Conservation (phyloP, 169 alveolate species). For the Cryptosporidium parvum region DNA sequence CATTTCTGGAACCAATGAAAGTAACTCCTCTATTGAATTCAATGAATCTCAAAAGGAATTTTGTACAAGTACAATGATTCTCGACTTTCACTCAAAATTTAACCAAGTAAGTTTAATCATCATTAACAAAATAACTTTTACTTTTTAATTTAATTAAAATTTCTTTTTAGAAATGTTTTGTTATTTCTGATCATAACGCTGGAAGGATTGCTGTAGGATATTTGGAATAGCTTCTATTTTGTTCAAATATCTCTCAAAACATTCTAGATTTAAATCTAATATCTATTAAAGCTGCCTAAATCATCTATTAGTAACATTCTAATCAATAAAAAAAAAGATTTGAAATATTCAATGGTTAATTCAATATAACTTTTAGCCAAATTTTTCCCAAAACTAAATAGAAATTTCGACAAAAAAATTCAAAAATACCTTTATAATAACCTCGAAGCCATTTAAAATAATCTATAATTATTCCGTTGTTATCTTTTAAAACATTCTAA, state of each 20-base stretch:
- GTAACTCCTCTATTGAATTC: neutral
- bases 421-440: too few species aligned
- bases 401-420: too few species aligned
- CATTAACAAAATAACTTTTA: too few species aligned
- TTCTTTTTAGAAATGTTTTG: slow-evolving; percentile 22
- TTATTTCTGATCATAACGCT: slow-evolving; percentile 19
- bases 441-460: too few species aligned
- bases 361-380: neutral
- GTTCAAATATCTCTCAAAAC: neutral
- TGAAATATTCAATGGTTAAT: too few species aligned
- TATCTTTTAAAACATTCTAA: neutral
- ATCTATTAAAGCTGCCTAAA: neutral
- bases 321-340: neutral
- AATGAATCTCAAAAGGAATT: neutral
- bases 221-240: neutral
- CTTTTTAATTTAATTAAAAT: neutral
- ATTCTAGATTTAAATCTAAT: too few species aligned
- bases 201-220: slow-evolving; percentile 63
- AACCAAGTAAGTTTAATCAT: slow-evolving; percentile 33
- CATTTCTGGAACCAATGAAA: neutral
- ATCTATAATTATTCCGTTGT: too few species aligned
- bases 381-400: neutral
- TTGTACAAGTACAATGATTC: neutral
- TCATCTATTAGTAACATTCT: neutral
- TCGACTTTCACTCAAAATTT: slow-evolving; percentile 5